Percentiles rank a stretch among this genome's conserved stretches.
phyloP scores from a whole-genome alignment of 2,329 filamentous ascomycete genomes.

The Ascochyta rabiei region DNA sequence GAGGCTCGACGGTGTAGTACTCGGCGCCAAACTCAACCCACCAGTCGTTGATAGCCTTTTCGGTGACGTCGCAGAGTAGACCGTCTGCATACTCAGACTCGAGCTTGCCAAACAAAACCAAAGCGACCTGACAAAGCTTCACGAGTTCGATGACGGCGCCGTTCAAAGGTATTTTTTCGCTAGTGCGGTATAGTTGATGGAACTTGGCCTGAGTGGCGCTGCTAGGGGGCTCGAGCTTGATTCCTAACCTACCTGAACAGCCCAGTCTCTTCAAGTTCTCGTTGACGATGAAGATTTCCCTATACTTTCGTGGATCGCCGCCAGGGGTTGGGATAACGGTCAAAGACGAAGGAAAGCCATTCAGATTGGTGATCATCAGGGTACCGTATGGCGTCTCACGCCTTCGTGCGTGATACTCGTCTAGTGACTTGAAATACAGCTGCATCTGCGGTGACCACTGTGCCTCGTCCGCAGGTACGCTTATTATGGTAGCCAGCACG shows the following conservation, averaged over 20 bases:
- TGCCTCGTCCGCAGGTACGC: slow-evolving; percentile 78
- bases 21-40: slow-evolving; percentile 94
- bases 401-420: slow-evolving; percentile 81
- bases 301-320: slow-evolving; percentile 80
- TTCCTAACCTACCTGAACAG: slow-evolving; percentile 85
- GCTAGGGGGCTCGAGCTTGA: slow-evolving; percentile 79
- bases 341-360: slow-evolving; percentile 86
- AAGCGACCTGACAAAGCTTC: slow-evolving; percentile 86
- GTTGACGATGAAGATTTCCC: slow-evolving; percentile 88
- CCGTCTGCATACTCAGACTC: slow-evolving; percentile 91
- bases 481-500: slow-evolving; percentile 79
- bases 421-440: slow-evolving; percentile 84
- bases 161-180: slow-evolving; percentile 78
- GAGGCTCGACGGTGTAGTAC: slow-evolving; percentile 89
- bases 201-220: slow-evolving; percentile 89
- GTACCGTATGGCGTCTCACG: slow-evolving; percentile 83
- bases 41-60: slow-evolving; percentile 90
- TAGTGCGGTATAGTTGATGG: slow-evolving; percentile 85
- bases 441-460: slow-evolving; percentile 80
- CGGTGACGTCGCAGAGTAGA: slow-evolving; percentile 89
- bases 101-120: slow-evolving; percentile 86
- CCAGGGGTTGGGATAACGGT: slow-evolving; percentile 91
- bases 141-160: slow-evolving; percentile 85
- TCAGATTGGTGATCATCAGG: slow-evolving; percentile 92
- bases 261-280: slow-evolving; percentile 91